phyloP scores from a whole-genome alignment of 2,329 filamentous ascomycete genomes.

The Exutisphaerella laricina region DNA sequence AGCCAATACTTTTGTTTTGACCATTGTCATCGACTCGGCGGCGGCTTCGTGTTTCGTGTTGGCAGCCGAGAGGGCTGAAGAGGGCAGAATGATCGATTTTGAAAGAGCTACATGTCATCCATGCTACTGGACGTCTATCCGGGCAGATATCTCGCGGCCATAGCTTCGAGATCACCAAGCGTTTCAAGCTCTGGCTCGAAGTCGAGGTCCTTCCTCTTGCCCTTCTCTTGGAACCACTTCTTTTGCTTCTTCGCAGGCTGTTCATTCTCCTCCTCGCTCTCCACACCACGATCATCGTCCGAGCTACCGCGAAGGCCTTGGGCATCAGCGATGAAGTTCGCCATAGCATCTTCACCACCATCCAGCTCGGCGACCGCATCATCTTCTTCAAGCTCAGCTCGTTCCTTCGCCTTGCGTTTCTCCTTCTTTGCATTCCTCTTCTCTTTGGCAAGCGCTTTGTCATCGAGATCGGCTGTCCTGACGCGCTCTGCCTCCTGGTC shows the following conservation, averaged over 20 bases:
- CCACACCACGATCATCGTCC: slow-evolving; percentile 37
- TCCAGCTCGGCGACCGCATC: slow-evolving; percentile 17
- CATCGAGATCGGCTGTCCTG: slow-evolving; percentile 67
- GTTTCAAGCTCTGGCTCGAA: slow-evolving; percentile 64
- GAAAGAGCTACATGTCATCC: too few relatives aligned
- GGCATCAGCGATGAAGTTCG: slow-evolving; percentile 40
- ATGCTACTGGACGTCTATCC: too few relatives aligned
- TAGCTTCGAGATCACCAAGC: slow-evolving; percentile 69
- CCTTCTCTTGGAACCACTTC: slow-evolving; percentile 74
- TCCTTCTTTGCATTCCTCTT: slow-evolving; percentile 72
- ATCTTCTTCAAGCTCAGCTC: slow-evolving; percentile 40
- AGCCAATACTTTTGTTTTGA: too few relatives aligned
- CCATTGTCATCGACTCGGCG: too few relatives aligned
- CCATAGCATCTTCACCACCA: slow-evolving; percentile 37
- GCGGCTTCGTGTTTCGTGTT: too few relatives aligned
- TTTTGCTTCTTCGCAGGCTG: slow-evolving; percentile 58
- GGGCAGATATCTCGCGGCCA: slow-evolving; percentile 72
- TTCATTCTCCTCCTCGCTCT: slow-evolving; percentile 43
- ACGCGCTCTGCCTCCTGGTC: slow-evolving; percentile 68
- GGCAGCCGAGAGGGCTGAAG: too few relatives aligned
- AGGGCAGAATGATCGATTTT: too few relatives aligned
- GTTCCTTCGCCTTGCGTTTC: slow-evolving; percentile 64
- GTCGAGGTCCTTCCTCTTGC: slow-evolving; percentile 47
- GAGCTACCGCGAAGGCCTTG: slow-evolving; percentile 24
- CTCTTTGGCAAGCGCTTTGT: slow-evolving; percentile 74